These are phyloP conservation scores for Hypoxylon sp. DNA, from an alignment of 2,329 filamentous ascomycete species.

Conservation along the genomic window DNA sequence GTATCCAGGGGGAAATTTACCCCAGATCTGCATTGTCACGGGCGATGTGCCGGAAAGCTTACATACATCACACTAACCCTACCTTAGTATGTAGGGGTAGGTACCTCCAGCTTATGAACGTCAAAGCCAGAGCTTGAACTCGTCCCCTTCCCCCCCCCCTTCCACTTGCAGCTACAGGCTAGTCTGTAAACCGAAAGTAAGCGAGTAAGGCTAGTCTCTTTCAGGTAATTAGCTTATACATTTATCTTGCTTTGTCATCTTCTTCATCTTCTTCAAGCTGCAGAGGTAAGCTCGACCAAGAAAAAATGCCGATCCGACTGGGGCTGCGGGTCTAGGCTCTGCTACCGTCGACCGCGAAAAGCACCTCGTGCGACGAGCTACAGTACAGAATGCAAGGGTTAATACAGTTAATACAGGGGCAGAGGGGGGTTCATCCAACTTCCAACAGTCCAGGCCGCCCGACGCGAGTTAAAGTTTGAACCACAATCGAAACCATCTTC, in stretches of 20 bases:
- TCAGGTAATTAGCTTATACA: conserved; percentile 17
- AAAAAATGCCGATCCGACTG: conserved; percentile 40
- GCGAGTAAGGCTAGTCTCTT: conserved; percentile 10
- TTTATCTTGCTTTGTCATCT: conserved; percentile 22
- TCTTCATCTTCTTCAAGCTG: conserved; percentile 17
- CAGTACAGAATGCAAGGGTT: conserved; percentile 7
- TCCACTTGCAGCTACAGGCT: conserved; percentile 28
- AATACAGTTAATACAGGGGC: conserved; percentile 19
- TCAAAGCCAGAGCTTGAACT: conserved; percentile 11
- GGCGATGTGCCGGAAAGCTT: conserved; percentile 27
- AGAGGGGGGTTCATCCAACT: too few species aligned
- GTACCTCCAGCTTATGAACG: too few species aligned
- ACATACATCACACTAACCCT: neutral
- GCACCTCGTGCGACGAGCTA: conserved; percentile 10
- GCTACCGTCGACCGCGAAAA: conserved; percentile 2
- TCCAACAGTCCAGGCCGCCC: conserved; percentile 24
- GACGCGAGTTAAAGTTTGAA: conserved; percentile 34
- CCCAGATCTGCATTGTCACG: conserved; percentile 36
- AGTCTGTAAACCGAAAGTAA: conserved; percentile 9
- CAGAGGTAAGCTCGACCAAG: conserved; percentile 28
- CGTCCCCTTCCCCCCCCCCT: conserved; percentile 36
- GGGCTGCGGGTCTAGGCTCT: conserved; percentile 30
- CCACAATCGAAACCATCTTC: conserved; percentile 39
- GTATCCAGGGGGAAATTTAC: conserved; percentile 31
- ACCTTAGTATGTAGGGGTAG: too few species aligned